Conservation (phyloP, 176 grass and related monocot species). For the Rhipidocladum racemiflorum region DNA sequence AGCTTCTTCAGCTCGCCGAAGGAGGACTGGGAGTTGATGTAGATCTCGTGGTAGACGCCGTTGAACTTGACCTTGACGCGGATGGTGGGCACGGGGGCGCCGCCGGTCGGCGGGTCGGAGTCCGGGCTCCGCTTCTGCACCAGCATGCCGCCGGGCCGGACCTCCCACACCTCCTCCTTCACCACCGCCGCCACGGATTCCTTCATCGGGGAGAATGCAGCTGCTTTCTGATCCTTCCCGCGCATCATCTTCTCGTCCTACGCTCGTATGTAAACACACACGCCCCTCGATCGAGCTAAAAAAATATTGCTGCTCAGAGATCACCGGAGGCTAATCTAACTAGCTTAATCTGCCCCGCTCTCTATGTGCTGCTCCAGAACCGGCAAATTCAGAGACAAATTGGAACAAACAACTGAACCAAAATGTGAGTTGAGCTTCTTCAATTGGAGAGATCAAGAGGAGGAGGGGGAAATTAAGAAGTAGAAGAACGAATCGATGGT, state of each 20-base stretch:
- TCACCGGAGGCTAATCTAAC: background rate
- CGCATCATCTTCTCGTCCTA: constrained; percentile 58
- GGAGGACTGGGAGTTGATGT: constrained; percentile 79
- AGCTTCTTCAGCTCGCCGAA: constrained; percentile 97
- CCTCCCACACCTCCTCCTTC: constrained; percentile 82
- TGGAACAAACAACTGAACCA: background rate
- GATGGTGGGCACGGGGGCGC: constrained; percentile 71
- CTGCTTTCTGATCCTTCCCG: constrained; percentile 33
- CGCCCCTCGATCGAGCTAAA: background rate
- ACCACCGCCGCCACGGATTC: constrained; percentile 13
- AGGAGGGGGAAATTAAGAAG: background rate
- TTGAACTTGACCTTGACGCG: constrained; percentile 94
- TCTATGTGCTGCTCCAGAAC: background rate
- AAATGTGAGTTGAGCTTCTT: background rate
- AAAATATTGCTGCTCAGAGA: background rate
- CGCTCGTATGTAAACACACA: background rate
- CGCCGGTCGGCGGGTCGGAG: constrained; percentile 39
- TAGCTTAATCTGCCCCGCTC: background rate
- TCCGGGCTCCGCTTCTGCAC: constrained; percentile 79
- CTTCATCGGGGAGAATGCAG: constrained; percentile 43
- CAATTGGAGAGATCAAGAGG: background rate
- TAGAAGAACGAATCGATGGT: background rate
- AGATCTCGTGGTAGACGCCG: constrained; percentile 81
- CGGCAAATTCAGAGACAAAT: background rate
- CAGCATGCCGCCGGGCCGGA: constrained; percentile 86